phyloP scores from a whole-genome alignment of 1,284 basidiomycete genomes.

The Dichomitus squalens region DNA sequence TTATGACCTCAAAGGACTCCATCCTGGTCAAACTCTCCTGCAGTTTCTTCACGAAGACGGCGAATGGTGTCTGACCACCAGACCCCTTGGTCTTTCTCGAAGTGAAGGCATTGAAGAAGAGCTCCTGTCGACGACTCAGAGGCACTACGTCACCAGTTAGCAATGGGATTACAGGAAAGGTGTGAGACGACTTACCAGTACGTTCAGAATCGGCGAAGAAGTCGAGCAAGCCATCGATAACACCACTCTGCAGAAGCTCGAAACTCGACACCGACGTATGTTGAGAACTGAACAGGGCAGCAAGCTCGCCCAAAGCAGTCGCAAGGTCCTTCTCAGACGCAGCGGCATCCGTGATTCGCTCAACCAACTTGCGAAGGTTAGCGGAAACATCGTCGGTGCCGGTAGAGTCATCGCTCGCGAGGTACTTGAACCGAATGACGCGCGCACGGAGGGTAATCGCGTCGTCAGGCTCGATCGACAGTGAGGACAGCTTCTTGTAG shows the following conservation, averaged over 20 bases:
- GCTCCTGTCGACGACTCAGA: conserved; percentile 61
- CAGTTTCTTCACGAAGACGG: conserved; percentile 89
- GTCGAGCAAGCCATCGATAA: conserved; percentile 85
- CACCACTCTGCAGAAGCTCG: conserved; percentile 91
- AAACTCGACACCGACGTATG: conserved; percentile 91
- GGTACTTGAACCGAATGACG: conserved; percentile 81
- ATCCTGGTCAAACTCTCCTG: conserved; percentile 93
- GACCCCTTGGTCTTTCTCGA: conserved; percentile 47
- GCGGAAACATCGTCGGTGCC: conserved; percentile 69
- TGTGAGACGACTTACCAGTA: conserved; percentile 43
- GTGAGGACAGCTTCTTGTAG: conserved; percentile 65
- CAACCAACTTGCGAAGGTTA: conserved; percentile 66
- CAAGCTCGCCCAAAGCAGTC: conserved; percentile 71
- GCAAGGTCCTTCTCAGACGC: conserved; percentile 69
- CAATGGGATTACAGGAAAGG: neutral
- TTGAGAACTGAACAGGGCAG: conserved; percentile 78
- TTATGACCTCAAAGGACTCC: conserved; percentile 93
- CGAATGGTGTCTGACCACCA: conserved; percentile 65
- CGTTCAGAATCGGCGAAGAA: conserved; percentile 76
- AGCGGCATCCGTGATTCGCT: conserved; percentile 54
- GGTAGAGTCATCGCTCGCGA: conserved; percentile 53
- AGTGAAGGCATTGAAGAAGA: conserved; percentile 77
- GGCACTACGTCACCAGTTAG: conserved; percentile 46
- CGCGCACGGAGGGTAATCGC: conserved; percentile 87
- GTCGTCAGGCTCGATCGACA: conserved; percentile 82